Evolutionary conservation across 116 monocot species (phyloP), one percentile per base, ranked within the genome.

Genomic region (Iris pallida): DNA sequence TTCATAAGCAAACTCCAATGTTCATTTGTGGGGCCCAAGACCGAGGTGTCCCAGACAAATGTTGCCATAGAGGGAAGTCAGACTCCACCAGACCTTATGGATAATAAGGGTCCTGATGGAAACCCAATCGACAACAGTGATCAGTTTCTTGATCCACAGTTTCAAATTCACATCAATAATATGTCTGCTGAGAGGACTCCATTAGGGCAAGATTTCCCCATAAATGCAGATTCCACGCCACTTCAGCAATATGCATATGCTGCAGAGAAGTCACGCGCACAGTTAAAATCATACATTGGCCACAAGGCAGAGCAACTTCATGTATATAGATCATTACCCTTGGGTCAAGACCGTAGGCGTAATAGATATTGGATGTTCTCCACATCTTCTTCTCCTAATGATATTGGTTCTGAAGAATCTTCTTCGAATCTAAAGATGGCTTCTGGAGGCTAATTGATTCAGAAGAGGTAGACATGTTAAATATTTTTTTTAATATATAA

Each of bases 321-420:
- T 80, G 97, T 85, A 8, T 98, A 98, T 59, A 73, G 90, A 68
- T 92, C 97, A 60, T 68, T 98, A 60, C 97, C 97, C 14, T 71
- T 98, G 30, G 97, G 97, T 57, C 90, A 98, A 86, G 97, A 92
- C 68, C 89, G 97, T 47, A 89, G 97, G 67, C 83, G 85, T 16
- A 98, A 98, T 47, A 81, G 88, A 8, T 98, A 98, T 68, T 98
- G 97, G 97, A 79, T 83, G 63, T 92, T 98, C 80, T 81, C 83
- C 4, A 83, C 97, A 20, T 87, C 89, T 68, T 73, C 92, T 60
- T 98, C 97, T 49, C 85, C 80, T 47, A 76, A 85, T 81, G 94
- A 94, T 83, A 83, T 79, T 74, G 90, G 94, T 59, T 83, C 82
- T 30, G 88, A 48, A 83, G 94, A 73, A 94, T 94, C 55, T 85